Base-by-base conservation (phyloP, 352 stramenopile genomes). In the Phytophthora colocasiae region DNA sequence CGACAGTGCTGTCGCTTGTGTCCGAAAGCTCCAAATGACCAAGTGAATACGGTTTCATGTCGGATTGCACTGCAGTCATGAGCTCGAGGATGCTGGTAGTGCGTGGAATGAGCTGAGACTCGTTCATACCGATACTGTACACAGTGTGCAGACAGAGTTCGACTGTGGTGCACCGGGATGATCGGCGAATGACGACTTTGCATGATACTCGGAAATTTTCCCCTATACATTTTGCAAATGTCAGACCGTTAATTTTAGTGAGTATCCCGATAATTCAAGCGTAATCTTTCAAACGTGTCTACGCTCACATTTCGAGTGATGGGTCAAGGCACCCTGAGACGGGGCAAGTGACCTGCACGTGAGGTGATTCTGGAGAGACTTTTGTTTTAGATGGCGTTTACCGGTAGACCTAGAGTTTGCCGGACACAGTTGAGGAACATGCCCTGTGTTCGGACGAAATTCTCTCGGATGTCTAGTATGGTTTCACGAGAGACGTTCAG, bases 341-440 rank as follows among this genome's bases (percentile, higher is more conserved):
- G 38, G 38, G 27, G 27, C 2, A 31, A 22, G 22, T 22, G 22
- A 22, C 22, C 22, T 22, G 22, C 2, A 22, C 22, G 22, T 22
- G 22, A 22, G 22, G 22, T 22, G 22, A 22, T 22, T 22, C 22
- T 22, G 22, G 22, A 22, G 22, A 22, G 22, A 22, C 22, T 31
- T 31, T 31, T 31, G 27, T 7, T 31, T 31, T 31, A 31, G 6
- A 47, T 59, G 22, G 29, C 9, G 36, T 26, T 59, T 14, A 45
- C 41, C 15, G 64, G 38, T 2, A 73, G 58, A 7, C 65, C 64
- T 22, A 77, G 61, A 11, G 60, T 57, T 48, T 77, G 44, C 12
- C 69, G 54, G 6, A 77, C 62, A 29, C 63, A 74, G 8, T 74
- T 72, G 6, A 75, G 49, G 32, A 73, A 69, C 6, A 49, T 75